Conservation (phyloP, 176 grass and related monocot species). For the Typha latifolia region DNA sequence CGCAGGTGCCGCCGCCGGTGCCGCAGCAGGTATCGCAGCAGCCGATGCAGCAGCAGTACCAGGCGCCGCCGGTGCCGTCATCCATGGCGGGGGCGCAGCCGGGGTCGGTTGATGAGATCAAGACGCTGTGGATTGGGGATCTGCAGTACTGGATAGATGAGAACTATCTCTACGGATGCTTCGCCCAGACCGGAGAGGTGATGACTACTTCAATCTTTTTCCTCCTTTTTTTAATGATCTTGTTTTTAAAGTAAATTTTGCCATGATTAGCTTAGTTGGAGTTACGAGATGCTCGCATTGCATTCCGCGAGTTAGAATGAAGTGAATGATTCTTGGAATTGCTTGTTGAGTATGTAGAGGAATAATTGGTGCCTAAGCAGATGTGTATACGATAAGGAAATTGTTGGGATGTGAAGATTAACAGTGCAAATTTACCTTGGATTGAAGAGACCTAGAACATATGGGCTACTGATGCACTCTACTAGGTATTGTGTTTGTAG, state of each 20-base stretch:
- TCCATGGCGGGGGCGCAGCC: background rate
- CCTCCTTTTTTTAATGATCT: background rate
- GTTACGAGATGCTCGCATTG: no score
- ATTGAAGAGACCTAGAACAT: no score
- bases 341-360: no score
- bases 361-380: no score
- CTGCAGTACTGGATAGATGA: slow-evolving; percentile 95
- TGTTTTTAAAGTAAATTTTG: background rate
- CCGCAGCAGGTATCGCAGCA: slow-evolving; percentile 21
- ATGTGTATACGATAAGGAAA: no score
- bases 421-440: no score
- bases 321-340: no score
- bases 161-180: slow-evolving; percentile 46
- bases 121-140: slow-evolving; percentile 82
- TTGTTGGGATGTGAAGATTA: no score
- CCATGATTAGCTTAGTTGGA: background rate
- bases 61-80: slow-evolving; percentile 18
- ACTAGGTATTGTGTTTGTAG: no score
- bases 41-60: slow-evolving; percentile 24
- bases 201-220: background rate
- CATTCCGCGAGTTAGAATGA: no score
- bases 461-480: no score
- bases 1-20: slow-evolving; percentile 15
- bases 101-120: slow-evolving; percentile 41
- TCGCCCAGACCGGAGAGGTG: slow-evolving; percentile 42